Percentiles rank a stretch among this genome's conserved stretches.
Conservation (phyloP, 306 rosid species). For the Abrus precatorius region DNA sequence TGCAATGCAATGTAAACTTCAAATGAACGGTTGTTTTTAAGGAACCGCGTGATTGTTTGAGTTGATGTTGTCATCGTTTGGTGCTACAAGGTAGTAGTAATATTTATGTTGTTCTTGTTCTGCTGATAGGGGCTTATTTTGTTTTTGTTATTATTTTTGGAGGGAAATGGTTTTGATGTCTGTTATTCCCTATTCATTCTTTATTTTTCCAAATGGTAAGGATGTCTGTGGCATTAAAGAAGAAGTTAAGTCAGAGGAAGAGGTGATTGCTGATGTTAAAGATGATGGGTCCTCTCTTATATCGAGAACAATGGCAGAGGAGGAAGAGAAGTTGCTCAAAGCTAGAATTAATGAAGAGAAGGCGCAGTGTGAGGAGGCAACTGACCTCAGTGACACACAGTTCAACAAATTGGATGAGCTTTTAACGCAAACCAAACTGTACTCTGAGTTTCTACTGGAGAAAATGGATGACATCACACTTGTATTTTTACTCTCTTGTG, state of each 20-base stretch:
- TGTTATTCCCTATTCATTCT: not conserved
- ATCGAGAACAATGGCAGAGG: constrained; percentile 60
- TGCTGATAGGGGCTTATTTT: constrained; percentile 8
- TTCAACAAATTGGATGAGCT: constrained; percentile 93
- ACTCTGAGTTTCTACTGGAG: constrained; percentile 85
- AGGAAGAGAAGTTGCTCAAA: constrained; percentile 70
- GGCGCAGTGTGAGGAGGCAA: constrained; percentile 46
- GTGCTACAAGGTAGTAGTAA: not conserved
- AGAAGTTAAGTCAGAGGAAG: constrained; percentile 59
- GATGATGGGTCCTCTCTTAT: constrained; percentile 62
- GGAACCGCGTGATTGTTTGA: not conserved
- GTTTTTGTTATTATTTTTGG: not conserved
- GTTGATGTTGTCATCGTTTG: not conserved
- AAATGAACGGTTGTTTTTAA: not conserved
- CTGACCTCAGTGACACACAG: constrained; percentile 65
- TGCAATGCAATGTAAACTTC: not conserved
- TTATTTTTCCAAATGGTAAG: constrained; percentile 46
- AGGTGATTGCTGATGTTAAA: constrained; percentile 44
- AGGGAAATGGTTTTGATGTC: constrained; percentile 18
- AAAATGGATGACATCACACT: constrained; percentile 92
- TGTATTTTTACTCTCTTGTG: constrained; percentile 47
- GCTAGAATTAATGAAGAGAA: constrained; percentile 74
- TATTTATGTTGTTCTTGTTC: constrained; percentile 5
- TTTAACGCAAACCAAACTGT: constrained; percentile 82
- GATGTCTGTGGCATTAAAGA: constrained; percentile 54